These are phyloP conservation scores for Acer campestre DNA, from an alignment of 345 rosid species.

Conservation along the genomic window DNA sequence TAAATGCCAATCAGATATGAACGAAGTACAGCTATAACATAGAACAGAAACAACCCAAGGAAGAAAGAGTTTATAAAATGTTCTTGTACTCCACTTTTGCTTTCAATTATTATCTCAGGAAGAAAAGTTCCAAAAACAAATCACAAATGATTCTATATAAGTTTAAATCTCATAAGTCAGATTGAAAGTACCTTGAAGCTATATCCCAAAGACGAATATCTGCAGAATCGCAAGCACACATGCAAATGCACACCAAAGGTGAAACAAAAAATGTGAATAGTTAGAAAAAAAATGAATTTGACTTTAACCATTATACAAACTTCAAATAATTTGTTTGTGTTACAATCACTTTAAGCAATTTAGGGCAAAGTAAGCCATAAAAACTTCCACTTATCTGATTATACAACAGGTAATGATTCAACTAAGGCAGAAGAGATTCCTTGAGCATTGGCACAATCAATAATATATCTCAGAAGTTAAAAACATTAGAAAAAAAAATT, in stretches of 20 bases:
- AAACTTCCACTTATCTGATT: not conserved
- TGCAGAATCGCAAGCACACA: constrained; percentile 32
- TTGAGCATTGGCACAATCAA: too few relatives aligned
- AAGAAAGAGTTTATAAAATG: not conserved
- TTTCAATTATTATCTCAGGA: too few relatives aligned
- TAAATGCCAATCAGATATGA: constrained; percentile 9
- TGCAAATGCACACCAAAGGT: constrained; percentile 11
- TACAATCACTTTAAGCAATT: not conserved
- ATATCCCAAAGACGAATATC: constrained; percentile 98
- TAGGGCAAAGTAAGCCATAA: not conserved
- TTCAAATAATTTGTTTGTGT: not conserved
- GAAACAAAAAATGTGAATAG: not conserved
- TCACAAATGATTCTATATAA: not conserved
- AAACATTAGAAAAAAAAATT: not conserved
- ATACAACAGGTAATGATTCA: not conserved
- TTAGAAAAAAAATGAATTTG: not conserved
- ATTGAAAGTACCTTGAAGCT: constrained; percentile 62
- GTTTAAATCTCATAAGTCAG: not conserved
- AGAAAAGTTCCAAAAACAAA: not conserved
- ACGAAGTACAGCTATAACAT: not conserved
- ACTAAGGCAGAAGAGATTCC: not conserved
- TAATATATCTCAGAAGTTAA: too few relatives aligned
- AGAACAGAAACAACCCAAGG: not conserved
- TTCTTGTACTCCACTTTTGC: not conserved
- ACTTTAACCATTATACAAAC: not conserved